These are phyloP conservation scores for Candida insectorum DNA, from an alignment of 805 yeast genomes.

Conservation along the genomic window DNA sequence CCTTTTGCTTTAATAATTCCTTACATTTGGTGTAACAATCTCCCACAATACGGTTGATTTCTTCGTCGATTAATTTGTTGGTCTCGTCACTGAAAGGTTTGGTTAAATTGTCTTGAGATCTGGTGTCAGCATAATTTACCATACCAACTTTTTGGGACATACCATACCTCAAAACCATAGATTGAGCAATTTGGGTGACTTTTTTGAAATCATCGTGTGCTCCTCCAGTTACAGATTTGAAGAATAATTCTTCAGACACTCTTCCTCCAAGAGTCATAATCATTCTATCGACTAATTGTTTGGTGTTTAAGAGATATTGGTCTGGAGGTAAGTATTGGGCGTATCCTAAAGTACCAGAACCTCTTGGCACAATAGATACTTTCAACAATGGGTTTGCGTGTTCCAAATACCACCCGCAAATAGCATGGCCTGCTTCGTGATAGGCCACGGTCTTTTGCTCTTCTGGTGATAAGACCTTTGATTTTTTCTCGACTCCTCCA, in stretches of 20 bases:
- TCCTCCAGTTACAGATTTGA: slow-evolving; percentile 84
- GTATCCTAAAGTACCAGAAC: slow-evolving; percentile 93
- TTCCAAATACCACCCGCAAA: slow-evolving; percentile 89
- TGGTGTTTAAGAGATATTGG: slow-evolving; percentile 70
- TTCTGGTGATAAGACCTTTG: slow-evolving; percentile 71
- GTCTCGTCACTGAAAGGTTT: slow-evolving; percentile 82
- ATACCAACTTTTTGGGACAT: slow-evolving; percentile 83
- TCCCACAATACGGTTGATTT: slow-evolving; percentile 62
- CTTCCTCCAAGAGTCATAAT: slow-evolving; percentile 94
- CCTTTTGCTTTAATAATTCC: slow-evolving; percentile 53
- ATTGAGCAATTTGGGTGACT: slow-evolving; percentile 82
- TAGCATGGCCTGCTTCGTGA: slow-evolving; percentile 97
- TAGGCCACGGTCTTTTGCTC: slow-evolving; percentile 87
- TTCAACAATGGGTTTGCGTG: slow-evolving; percentile 88
- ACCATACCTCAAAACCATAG: slow-evolving; percentile 85
- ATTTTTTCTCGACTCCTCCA: slow-evolving; percentile 89
- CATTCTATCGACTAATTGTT: slow-evolving; percentile 80
- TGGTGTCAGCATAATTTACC: slow-evolving; percentile 48
- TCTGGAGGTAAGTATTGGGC: slow-evolving; percentile 94
- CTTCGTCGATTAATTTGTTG: slow-evolving; percentile 64
- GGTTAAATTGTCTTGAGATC: slow-evolving; percentile 54
- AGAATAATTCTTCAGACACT: slow-evolving; percentile 86
- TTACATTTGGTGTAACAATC: slow-evolving; percentile 64
- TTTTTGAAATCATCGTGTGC: slow-evolving; percentile 92
- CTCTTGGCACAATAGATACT: slow-evolving; percentile 93